Evolutionary conservation across 495 filamentous ascomycete species (phyloP), one percentile per base, ranked within the genome.

Genomic region (Tetracladium setigerum): DNA sequence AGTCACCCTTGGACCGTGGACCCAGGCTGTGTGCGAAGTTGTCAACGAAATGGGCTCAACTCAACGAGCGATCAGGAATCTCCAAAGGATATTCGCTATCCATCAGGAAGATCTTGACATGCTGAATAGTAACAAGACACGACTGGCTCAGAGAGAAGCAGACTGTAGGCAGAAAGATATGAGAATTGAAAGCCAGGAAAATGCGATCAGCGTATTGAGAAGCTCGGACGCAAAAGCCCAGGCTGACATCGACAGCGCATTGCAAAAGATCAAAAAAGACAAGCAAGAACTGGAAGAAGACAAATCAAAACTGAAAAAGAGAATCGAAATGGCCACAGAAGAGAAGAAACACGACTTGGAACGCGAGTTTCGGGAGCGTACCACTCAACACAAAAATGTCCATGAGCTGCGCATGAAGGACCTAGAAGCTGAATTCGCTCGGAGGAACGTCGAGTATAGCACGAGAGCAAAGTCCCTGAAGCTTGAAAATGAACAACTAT

Each of bases 151-250:
- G 0, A 36, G 19, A 54, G 41, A 14, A 54, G 33, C 32, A 49
- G 39, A 49, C 32, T 46, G 45, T 22, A 41, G 11, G 41, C 15
- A 39, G 3, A 49, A 54, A 19, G 46, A 54, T 30, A 22, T 37
- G 44, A 40, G 37, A 17, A 53, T 53, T 27, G 38, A 44, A 19
- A 48, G 48, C 11, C 38, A 44, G 31, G 17, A 36, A 7, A 39
- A 10, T 24, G 38, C 50, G 22, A 27, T 27, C 22, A 27, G 22
- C 22, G 22, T 15, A 48, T 53, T 35, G 32, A 53, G 14, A 49
- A 35, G n/a, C 19, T 48, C n/a, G 16, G 14, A 27, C 31, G 41
- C 18, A 39, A 38, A 11, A 38, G n/a, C 39, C 12, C 24, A 6
- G 41, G 24, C 14, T 3, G 12, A 40, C 16, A 6, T 33, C 15